phyloP scores from a whole-genome alignment of 345 rosid genomes.

The Arabidopsis arenosa region DNA sequence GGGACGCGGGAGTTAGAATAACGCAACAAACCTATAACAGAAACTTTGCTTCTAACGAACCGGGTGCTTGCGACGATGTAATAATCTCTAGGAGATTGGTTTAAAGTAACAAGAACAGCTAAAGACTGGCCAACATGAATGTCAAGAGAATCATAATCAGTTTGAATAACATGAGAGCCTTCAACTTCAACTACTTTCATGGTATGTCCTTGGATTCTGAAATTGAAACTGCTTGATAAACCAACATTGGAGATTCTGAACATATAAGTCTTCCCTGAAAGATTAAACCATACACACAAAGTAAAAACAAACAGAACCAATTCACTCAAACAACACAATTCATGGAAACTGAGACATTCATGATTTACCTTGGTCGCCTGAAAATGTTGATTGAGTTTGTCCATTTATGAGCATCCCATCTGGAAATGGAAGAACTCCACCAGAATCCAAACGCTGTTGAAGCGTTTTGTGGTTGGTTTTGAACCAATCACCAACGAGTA shows the following conservation, averaged over 20 bases:
- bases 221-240: constrained; percentile 65
- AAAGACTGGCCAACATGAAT: constrained; percentile 92
- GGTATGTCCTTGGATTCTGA: constrained; percentile 82
- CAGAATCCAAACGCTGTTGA: constrained; percentile 58
- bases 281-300: not conserved
- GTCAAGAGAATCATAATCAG: constrained; percentile 78
- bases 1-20: constrained; percentile 65
- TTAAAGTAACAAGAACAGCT: constrained; percentile 70
- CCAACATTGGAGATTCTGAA: constrained; percentile 90
- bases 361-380: constrained; percentile 64
- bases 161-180: constrained; percentile 83
- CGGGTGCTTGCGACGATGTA: constrained; percentile 80
- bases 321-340: not conserved
- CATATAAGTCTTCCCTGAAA: constrained; percentile 84
- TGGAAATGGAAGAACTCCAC: constrained; percentile 67
- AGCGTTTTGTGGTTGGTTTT: constrained; percentile 68
- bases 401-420: constrained; percentile 74
- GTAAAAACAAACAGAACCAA: constrained; percentile 3
- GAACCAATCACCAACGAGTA: constrained; percentile 88
- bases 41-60: constrained; percentile 52
- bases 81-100: constrained; percentile 79
- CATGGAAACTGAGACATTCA: not conserved
- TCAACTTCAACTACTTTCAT: constrained; percentile 91
- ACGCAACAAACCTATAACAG: constrained; percentile 64
- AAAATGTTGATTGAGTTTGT: constrained; percentile 54